Evolutionary conservation across 2,329 filamentous ascomycete genomes (phyloP).

Genomic region (Aureobasidium sp.): DNA sequence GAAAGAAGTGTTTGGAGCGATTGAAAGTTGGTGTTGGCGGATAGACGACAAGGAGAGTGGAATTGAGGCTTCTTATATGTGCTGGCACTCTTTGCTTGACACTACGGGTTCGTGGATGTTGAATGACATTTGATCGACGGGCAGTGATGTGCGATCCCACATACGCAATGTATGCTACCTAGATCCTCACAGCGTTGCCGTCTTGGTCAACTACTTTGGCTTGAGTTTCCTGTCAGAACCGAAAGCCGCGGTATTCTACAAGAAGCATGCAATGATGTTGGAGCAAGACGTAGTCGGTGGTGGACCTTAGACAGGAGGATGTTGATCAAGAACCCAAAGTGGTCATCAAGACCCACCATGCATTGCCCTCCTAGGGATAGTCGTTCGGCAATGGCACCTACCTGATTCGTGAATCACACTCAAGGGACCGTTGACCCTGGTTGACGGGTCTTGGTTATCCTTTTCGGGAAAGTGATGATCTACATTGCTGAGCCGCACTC

Average conservation of each 20-base stretch:
- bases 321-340: neutral
- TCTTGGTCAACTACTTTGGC: neutral
- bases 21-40: neutral
- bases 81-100: neutral
- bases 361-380: neutral
- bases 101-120: neutral
- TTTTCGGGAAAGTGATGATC: neutral
- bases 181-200: neutral
- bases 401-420: neutral
- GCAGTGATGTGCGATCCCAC: slow-evolving; percentile 10
- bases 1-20: neutral
- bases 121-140: neutral
- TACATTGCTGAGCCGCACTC: neutral
- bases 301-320: neutral
- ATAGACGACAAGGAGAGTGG: neutral
- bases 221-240: neutral
- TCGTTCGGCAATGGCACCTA: neutral
- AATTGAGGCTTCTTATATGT: neutral
- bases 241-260: neutral
- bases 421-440: neutral
- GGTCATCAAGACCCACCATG: neutral
- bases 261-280: neutral
- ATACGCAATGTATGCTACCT: slow-evolving; percentile 5
- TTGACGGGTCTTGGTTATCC: neutral
- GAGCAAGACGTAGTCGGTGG: slow-evolving; percentile 2